Evolutionary conservation across 2,329 filamentous ascomycete species (phyloP), one percentile per base, ranked within the genome.

Genomic region (Lizonia empirigonia): DNA sequence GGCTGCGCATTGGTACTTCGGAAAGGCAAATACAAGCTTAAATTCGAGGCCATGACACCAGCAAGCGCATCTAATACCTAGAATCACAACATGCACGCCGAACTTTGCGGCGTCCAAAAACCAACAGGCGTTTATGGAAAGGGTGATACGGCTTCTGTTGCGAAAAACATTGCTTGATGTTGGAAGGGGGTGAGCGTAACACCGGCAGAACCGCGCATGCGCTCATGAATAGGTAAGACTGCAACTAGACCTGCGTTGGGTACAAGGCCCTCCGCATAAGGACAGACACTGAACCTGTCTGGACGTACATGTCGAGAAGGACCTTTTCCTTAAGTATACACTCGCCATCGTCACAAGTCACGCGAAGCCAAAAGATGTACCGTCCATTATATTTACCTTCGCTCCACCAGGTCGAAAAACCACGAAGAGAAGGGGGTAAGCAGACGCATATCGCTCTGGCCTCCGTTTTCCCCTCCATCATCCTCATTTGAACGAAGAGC

Each of bases 381-480:
- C 75, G 74, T 74, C 73, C 58, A 63, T 72, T 69, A 67, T 71
- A 76, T 78, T 78, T 78, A 72, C 76, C 76, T 71, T 73, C 67
- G 70, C 73, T 71, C 72, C 74, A 76, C 72, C 53, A 60, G 60
- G 60, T 51, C 40, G 56, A n/a, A 57, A 53, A 34, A 55, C 60
- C 63, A 69, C 78, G 78, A 76, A 76, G 74, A 77, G 63, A 67
- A 68, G 68, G 83, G 81, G 81, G 81, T 85, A 85, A 85, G 81
- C 78, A 76, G 79, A 80, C 78, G 73, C 59, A 51, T 24, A 27
- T 40, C 55, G 59, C 59, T 73, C 83, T 86, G 63, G 82, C 84
- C 82, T 83, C 79, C 83, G 82, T 72, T 86, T 86, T 86, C 84
- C 84, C 84, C 83, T 86, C 84, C 81, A 80, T 73, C 77, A 80